These are phyloP conservation scores for Candida awuae DNA, from an alignment of 805 yeast species.

Conservation along the genomic window DNA sequence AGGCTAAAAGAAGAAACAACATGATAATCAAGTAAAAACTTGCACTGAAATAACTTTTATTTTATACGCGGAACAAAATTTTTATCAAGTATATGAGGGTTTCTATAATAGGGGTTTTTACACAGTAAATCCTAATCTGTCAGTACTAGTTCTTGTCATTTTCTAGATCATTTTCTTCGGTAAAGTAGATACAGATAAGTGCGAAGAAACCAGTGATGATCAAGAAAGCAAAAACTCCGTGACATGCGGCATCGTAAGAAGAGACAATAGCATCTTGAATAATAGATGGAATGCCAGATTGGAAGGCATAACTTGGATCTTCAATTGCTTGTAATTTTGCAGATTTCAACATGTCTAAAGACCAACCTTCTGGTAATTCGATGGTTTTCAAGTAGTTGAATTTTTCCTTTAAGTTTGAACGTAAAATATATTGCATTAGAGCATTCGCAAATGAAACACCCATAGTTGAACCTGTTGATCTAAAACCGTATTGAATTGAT, in stretches of 20 bases:
- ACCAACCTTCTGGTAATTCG: slow-evolving; percentile 13
- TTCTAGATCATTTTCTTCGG: slow-evolving; percentile 13
- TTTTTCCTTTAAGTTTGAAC: slow-evolving; percentile 10
- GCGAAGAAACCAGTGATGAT: slow-evolving; percentile 15
- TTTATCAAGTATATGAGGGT: too few relatives aligned
- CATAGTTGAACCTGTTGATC: slow-evolving; percentile 48
- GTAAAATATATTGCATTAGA: slow-evolving; percentile 30
- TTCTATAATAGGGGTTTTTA: too few relatives aligned
- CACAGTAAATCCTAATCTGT: background rate
- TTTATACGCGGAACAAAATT: too few relatives aligned
- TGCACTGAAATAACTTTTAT: too few relatives aligned
- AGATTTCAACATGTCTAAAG: slow-evolving; percentile 7
- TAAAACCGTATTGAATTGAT: slow-evolving; percentile 72
- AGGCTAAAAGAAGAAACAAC: too few relatives aligned
- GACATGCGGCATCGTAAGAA: slow-evolving; percentile 46
- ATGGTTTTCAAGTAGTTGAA: slow-evolving; percentile 12
- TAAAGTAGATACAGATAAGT: slow-evolving; percentile 9
- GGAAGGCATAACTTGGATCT: slow-evolving; percentile 21
- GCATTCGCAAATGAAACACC: slow-evolving; percentile 47
- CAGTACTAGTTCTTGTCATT: background rate
- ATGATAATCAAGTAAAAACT: too few relatives aligned
- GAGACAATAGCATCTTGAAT: slow-evolving; percentile 36
- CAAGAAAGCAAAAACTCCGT: slow-evolving; percentile 42
- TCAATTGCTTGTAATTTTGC: slow-evolving; percentile 13
- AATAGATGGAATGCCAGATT: slow-evolving; percentile 19